Base-by-base conservation (phyloP, 1,284 basidiomycete species). In the Tylopilus sp. region DNA sequence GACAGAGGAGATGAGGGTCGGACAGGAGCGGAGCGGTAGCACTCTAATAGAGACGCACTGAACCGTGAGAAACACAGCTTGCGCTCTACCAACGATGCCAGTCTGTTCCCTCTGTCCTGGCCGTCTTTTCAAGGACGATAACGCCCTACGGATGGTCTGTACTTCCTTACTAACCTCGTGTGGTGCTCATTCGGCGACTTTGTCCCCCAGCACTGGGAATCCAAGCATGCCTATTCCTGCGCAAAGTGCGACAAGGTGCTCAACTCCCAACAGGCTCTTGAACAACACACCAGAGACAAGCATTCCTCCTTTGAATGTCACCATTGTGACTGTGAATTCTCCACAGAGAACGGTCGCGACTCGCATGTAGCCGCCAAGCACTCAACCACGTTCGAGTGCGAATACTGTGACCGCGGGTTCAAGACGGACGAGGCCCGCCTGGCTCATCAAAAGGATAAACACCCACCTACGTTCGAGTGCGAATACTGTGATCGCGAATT, bases 101-200 rank as follows among this genome's bases (percentile, higher is more conserved):
- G n/a, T 1, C 23, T 64, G 61, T 40, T 4, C 40, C 6, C 12
- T 7, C 2, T 67, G 62, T 51, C 41, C 52, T 7, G 41, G 37
- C 19, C 58, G 60, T 21, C 38, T 0, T 11, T 64, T 67, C 38
- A 25, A 12, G 3, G 26, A 55, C 38, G 13, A 35, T 0, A 9
- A 43, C 0, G 57, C 33, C 16, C 0, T 67, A n/a, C 28, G 8
- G 10, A 49, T 49, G 53, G 61, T 68, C 15, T 44, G 62, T 48
- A 19, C 15, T 9, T 12, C 23, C 3, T 38, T n/a, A 21, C 15
- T n/a, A 10, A 19, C 8, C 21, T 19, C 4, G 8, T 18, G 5
- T 41, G n/a, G 11, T 35, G 36, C 44, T 54, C 40, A 58, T 23
- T 26, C 7, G 15, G 37, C 13, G 4, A 13, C 12, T 16, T 6